A percentile compares a stretch with the other conserved stretches of the same genome.
These are phyloP conservation scores for Mycena maculata DNA, from an alignment of 768 basidiomycete species.

Conservation along the genomic window DNA sequence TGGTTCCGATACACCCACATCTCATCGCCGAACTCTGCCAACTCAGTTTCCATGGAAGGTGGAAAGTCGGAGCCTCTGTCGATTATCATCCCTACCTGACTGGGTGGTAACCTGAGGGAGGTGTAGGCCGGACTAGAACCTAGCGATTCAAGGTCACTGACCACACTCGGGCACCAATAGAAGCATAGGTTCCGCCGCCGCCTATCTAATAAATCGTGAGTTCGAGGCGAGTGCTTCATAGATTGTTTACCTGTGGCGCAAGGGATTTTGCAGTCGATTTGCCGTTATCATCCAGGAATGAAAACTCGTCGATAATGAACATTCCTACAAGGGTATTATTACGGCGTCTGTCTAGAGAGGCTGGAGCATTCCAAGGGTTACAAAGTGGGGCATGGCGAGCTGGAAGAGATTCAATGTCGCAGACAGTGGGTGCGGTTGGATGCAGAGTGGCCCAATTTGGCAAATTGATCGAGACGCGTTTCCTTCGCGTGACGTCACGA, in stretches of 20 bases:
- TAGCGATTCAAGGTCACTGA: not conserved
- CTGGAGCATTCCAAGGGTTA: constrained; percentile 89
- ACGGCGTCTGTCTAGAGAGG: too few relatives aligned
- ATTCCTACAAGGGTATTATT: too few relatives aligned
- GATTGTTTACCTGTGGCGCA: constrained; percentile 59
- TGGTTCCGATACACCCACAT: constrained; percentile 85
- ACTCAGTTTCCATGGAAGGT: constrained; percentile 59
- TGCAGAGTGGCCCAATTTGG: too few relatives aligned
- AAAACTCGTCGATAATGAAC: constrained; percentile 91
- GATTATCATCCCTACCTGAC: constrained; percentile 82
- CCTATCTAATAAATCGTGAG: constrained; percentile 68
- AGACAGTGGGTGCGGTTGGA: too few relatives aligned
- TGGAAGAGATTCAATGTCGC: too few relatives aligned
- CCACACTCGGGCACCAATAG: constrained; percentile 88
- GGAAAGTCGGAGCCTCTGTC: constrained; percentile 87
- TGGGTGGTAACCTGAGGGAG: constrained; percentile 56
- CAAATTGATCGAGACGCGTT: too few relatives aligned
- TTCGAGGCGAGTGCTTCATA: not conserved
- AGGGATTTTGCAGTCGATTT: constrained; percentile 57
- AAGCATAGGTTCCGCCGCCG: constrained; percentile 88
- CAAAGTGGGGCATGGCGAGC: constrained; percentile 51
- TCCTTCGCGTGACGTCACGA: too few relatives aligned
- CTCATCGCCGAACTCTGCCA: constrained; percentile 72
- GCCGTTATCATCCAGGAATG: constrained; percentile 68
- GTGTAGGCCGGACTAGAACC: not conserved